Percentiles rank a stretch among this genome's conserved stretches.
These are phyloP conservation scores for Apiosordaria backusii DNA, from an alignment of 495 filamentous ascomycete genomes.

Conservation along the genomic window DNA sequence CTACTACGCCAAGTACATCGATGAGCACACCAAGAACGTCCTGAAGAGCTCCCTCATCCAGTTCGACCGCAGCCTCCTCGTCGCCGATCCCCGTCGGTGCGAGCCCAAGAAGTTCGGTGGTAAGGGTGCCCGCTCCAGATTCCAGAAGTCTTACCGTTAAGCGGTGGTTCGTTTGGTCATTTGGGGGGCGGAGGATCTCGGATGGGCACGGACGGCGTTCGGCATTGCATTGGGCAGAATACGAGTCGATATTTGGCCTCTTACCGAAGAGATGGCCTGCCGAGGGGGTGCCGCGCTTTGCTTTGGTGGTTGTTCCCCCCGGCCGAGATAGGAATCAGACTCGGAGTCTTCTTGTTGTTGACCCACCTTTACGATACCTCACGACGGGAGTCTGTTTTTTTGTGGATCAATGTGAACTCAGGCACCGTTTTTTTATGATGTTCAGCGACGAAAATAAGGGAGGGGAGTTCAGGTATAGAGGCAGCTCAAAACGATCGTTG, in stretches of 20 bases:
- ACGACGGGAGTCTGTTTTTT: slow-evolving; percentile 14
- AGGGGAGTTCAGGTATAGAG: slow-evolving; percentile 15
- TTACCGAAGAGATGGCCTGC: slow-evolving; percentile 26
- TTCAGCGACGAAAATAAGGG: slow-evolving; percentile 13
- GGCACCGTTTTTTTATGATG: slow-evolving; percentile 5
- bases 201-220: slow-evolving; percentile 39
- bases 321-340: slow-evolving; percentile 34
- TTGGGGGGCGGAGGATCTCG: slow-evolving; percentile 29
- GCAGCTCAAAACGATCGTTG: slow-evolving; percentile 18
- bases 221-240: slow-evolving; percentile 37
- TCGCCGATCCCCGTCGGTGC: slow-evolving; percentile 93
- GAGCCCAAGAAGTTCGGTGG: slow-evolving; percentile 92
- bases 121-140: slow-evolving; percentile 90
- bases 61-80: slow-evolving; percentile 95
- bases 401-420: slow-evolving; percentile 23
- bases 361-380: slow-evolving; percentile 21
- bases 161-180: slow-evolving; percentile 25
- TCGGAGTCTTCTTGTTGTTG: slow-evolving; percentile 25
- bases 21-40: slow-evolving; percentile 99
- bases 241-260: slow-evolving; percentile 30
- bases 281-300: slow-evolving; percentile 17
- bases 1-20: slow-evolving; percentile 99
- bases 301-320: slow-evolving; percentile 13
- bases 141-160: slow-evolving; percentile 85
- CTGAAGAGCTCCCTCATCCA: slow-evolving; percentile 90